phyloP scores from a whole-genome alignment of 2,329 filamentous ascomycete species.

The Pseudogymnoascus sp. region DNA sequence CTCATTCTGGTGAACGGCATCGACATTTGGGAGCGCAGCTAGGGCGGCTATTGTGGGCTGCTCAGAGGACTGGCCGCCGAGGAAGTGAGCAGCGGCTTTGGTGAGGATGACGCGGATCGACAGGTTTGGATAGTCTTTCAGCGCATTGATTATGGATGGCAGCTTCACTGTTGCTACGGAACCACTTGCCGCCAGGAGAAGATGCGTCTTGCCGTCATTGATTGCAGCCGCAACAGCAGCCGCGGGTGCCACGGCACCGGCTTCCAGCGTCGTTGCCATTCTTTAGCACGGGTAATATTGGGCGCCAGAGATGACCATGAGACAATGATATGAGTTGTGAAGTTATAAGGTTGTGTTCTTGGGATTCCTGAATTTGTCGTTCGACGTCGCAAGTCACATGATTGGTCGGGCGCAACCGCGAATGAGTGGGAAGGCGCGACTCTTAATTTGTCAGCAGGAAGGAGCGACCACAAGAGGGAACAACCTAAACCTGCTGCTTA shows the following conservation, averaged over 20 bases:
- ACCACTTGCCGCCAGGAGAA: constrained; percentile 58
- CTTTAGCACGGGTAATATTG: not conserved
- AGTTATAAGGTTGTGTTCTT: constrained; percentile 1
- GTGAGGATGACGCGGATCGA: constrained; percentile 84
- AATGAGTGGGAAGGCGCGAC: not conserved
- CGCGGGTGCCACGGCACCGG: not conserved
- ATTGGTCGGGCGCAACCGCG: not conserved
- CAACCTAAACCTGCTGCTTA: not conserved
- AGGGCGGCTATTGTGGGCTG: constrained; percentile 62
- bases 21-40: constrained; percentile 57
- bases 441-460: not conserved
- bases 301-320: not conserved
- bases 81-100: constrained; percentile 62
- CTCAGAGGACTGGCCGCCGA: constrained; percentile 65
- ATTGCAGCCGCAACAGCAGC: constrained; percentile 1
- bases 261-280: not conserved
- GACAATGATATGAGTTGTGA: not conserved
- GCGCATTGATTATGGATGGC: constrained; percentile 52
- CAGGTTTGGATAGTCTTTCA: constrained; percentile 41
- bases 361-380: not conserved
- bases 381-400: not conserved
- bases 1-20: constrained; percentile 72
- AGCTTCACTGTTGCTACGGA: constrained; percentile 87
- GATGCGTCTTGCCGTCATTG: constrained; percentile 46
- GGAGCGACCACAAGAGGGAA: not conserved